Percentiles rank a stretch among this genome's conserved stretches.
These are phyloP conservation scores for Crotalaria pallida DNA, from an alignment of 306 rosid genomes.

Conservation along the genomic window DNA sequence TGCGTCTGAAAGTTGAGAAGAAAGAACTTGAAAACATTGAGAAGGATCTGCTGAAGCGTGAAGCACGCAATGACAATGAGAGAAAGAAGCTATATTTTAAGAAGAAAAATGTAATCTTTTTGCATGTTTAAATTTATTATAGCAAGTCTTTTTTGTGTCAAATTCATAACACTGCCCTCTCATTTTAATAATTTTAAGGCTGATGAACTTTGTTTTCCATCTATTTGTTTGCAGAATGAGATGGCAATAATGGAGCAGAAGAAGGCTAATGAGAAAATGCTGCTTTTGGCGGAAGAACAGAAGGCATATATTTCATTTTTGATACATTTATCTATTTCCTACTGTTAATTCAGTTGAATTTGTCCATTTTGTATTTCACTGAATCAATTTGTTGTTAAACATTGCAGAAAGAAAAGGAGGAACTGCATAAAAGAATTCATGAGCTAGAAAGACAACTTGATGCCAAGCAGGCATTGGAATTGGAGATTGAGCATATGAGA, in stretches of 20 bases:
- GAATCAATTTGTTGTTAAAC: not conserved
- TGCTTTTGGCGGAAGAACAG: constrained; percentile 58
- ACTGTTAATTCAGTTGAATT: not conserved
- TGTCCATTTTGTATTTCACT: not conserved
- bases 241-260: constrained; percentile 64
- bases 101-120: constrained; percentile 49
- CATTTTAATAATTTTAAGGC: not conserved
- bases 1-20: constrained; percentile 39
- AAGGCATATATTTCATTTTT: constrained; percentile 27
- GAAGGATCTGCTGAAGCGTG: constrained; percentile 42
- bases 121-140: not conserved
- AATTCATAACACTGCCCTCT: not conserved
- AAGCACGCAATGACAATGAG: constrained; percentile 45
- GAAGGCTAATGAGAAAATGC: constrained; percentile 55
- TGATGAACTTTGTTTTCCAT: not conserved
- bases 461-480: constrained; percentile 61
- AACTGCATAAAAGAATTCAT: constrained; percentile 40
- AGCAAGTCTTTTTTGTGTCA: constrained; percentile 1
- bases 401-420: constrained; percentile 63
- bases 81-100: constrained; percentile 38
- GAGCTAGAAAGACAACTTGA: constrained; percentile 67
- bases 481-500: constrained; percentile 55
- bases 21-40: constrained; percentile 43
- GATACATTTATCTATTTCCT: not conserved
- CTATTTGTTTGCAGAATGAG: constrained; percentile 43